phyloP scores from a whole-genome alignment of 345 rosid genomes.

The Camelina laxa region DNA sequence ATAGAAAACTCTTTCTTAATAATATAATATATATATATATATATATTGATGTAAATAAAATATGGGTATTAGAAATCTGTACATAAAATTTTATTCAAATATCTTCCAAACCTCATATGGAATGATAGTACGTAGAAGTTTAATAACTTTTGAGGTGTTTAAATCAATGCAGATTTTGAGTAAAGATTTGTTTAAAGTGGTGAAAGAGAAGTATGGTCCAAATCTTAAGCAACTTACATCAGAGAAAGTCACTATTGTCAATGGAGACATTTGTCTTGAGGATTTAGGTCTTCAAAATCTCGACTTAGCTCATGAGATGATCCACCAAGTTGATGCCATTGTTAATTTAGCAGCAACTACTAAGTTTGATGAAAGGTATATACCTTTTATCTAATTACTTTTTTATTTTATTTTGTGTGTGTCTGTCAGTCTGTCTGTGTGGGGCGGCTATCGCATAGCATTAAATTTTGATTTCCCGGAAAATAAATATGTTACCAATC shows the following conservation, averaged over 20 bases:
- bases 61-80: too few species aligned
- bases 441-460: too few species aligned
- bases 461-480: too few species aligned
- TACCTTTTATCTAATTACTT: too few species aligned
- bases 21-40: too few species aligned
- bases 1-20: neutral
- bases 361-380: conserved; percentile 46
- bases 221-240: conserved; percentile 17
- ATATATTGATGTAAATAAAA: too few species aligned
- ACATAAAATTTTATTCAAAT: too few species aligned
- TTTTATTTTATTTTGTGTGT: too few species aligned
- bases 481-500: too few species aligned
- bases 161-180: conserved; percentile 29
- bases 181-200: conserved; percentile 38
- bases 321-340: conserved; percentile 39
- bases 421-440: too few species aligned
- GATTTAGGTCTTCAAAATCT: conserved; percentile 40
- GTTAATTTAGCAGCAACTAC: conserved; percentile 46
- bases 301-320: conserved; percentile 33
- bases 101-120: too few species aligned
- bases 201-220: conserved; percentile 41
- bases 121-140: neutral
- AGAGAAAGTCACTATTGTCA: conserved; percentile 31
- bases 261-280: conserved; percentile 35
- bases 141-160: neutral